phyloP scores from a whole-genome alignment of 306 rosid species.

The Clitoria ternatea region DNA sequence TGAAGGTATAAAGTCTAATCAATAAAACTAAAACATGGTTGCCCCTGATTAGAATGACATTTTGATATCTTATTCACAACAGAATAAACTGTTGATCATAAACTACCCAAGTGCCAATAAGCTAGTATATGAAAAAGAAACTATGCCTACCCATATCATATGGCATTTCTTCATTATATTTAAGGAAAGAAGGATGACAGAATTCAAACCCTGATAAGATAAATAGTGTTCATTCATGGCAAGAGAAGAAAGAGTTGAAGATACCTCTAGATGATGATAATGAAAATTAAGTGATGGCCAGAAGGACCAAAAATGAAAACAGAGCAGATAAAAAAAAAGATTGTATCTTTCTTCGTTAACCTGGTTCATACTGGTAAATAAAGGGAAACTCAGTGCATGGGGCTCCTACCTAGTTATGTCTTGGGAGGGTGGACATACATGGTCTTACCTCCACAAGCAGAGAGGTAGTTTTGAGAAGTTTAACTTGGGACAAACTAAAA shows the following conservation, averaged over 20 bases:
- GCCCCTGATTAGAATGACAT: not conserved
- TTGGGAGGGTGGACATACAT: too few species aligned
- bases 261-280: not conserved
- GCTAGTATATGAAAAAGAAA: not conserved
- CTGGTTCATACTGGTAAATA: not conserved
- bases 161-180: not conserved
- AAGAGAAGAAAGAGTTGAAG: not conserved
- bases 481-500: too few species aligned
- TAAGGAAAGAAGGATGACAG: not conserved
- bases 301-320: not conserved
- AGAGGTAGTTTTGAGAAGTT: too few species aligned
- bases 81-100: not conserved
- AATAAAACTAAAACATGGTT: not conserved
- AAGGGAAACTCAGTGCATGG: too few species aligned
- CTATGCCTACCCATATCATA: not conserved
- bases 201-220: not conserved
- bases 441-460: too few species aligned
- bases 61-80: not conserved
- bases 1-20: not conserved
- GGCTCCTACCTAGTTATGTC: too few species aligned
- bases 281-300: not conserved
- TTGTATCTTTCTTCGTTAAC: not conserved
- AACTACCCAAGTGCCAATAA: not conserved
- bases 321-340: not conserved
- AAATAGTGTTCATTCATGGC: not conserved